Percentiles rank a stretch among this genome's conserved stretches.
Conservation (phyloP, 371 early-diverging fungal species). For the Rhizomucor pusillus region DNA sequence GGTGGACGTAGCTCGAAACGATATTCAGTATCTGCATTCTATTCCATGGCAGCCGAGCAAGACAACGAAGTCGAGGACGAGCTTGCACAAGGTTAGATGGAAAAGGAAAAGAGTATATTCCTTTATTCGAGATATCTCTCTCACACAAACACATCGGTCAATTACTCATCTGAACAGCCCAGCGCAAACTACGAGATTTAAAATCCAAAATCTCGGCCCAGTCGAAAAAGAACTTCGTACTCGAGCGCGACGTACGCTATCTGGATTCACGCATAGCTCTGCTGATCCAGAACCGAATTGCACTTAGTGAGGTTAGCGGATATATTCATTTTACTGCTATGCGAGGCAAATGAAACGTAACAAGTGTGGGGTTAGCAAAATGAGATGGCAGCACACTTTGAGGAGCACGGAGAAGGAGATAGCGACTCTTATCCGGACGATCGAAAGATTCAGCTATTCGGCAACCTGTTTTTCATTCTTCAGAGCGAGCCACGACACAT, state of each 20-base stretch:
- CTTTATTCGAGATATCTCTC: too few relatives aligned
- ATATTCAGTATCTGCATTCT: slow-evolving; percentile 88
- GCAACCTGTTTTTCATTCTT: slow-evolving; percentile 89
- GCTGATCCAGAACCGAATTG: slow-evolving; percentile 92
- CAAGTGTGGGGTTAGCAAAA: too few relatives aligned
- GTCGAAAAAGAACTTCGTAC: slow-evolving; percentile 92
- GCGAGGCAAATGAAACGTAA: too few relatives aligned
- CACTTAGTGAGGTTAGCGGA: slow-evolving; percentile 82
- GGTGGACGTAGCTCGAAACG: slow-evolving; percentile 52
- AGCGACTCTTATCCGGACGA: slow-evolving; percentile 77
- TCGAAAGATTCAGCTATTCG: slow-evolving; percentile 82
- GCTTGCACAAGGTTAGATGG: slow-evolving; percentile 65
- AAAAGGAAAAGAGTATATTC: too few relatives aligned
- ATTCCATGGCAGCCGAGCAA: slow-evolving; percentile 95
- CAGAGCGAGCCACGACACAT: slow-evolving; percentile 93
- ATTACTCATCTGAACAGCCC: too few relatives aligned
- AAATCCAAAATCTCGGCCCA: slow-evolving; percentile 88
- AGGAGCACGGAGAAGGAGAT: slow-evolving; percentile 72
- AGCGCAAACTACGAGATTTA: slow-evolving; percentile 79
- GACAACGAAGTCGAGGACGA: slow-evolving; percentile 95
- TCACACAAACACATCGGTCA: too few relatives aligned
- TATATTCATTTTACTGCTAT: too few relatives aligned
- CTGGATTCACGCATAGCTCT: slow-evolving; percentile 93
- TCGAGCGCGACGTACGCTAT: slow-evolving; percentile 93
- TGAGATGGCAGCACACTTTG: slow-evolving; percentile 76